Evolutionary conservation across 2,329 filamentous ascomycete genomes (phyloP), one percentile per base, ranked within the genome.

Genomic region (Penicillium expansum): DNA sequence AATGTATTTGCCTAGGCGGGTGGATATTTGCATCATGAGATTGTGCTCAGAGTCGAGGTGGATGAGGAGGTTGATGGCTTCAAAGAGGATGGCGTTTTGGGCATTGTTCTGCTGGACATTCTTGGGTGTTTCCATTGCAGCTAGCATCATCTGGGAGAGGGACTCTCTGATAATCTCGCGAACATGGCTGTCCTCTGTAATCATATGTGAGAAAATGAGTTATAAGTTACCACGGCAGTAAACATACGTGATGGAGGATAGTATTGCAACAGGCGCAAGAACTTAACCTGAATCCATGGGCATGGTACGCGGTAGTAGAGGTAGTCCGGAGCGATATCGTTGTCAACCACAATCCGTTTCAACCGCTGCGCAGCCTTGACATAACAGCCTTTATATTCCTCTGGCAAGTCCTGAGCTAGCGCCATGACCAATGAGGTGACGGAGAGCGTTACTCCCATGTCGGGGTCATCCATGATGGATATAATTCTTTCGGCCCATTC

Each of bases 251-350:
- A 95, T 44, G 94, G 93, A 27, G 92, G 90, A 74, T 96, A 99
- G 74, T 97, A 99, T 76, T 99, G 94, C 62, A 99, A 81, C 59
- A 99, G 77, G 60, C 92, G 86, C 63, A 99, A 77, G 18, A 99
- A 82, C 78, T 99, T 99, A 69, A 97, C 90, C 76, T 97, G 92
- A 56, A 99, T 87, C 94, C 94, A 99, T 3, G 94, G 94, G 71
- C 94, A 99, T 1, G 94, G 94, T n/a, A 99, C 94, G 70, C 97
- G 97, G 81, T 99, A 99, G 79, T 99, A 99, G 27, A 97, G 84
- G 72, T 99, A 99, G 72, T 97, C 94, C 55, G 86, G 84, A 0
- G 91, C 85, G 69, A 91, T 94, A 66, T 99, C 93, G 62, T 89
- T 88, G 65, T 97, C 93, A 27, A 97, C 87, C 16, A 97, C 82